These are phyloP conservation scores for Sergeia podlipaevii DNA, from an alignment of 208 protist genomes.

Conservation along the genomic window DNA sequence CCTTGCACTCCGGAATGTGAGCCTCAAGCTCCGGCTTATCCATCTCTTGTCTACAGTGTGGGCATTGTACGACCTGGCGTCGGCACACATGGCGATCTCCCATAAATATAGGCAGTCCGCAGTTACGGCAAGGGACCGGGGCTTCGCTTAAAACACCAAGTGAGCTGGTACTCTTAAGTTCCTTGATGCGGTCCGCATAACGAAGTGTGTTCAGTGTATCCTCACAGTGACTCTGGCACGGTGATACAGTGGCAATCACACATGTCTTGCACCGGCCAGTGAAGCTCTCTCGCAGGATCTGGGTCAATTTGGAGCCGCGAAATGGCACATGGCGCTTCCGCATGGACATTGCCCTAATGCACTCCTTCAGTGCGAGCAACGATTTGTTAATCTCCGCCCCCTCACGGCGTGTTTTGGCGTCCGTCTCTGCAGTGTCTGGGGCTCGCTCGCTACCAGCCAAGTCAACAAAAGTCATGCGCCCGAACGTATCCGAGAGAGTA, in stretches of 20 bases:
- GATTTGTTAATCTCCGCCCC: constrained; percentile 98
- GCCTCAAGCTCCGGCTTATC: constrained; percentile 63
- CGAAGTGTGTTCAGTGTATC: constrained; percentile 97
- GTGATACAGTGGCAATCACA: constrained; percentile 93
- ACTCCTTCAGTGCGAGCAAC: constrained; percentile 97
- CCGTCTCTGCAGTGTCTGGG: constrained; percentile 87
- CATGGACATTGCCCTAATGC: constrained; percentile 94
- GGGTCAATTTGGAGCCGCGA: constrained; percentile 94
- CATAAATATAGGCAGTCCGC: constrained; percentile 62
- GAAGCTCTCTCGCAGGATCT: constrained; percentile 94
- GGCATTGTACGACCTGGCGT: constrained; percentile 50
- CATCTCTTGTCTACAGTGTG: constrained; percentile 61
- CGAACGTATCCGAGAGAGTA: constrained; percentile 19
- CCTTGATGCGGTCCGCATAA: constrained; percentile 95
- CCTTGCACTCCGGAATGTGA: constrained; percentile 67
- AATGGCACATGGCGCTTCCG: constrained; percentile 94
- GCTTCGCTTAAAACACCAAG: constrained; percentile 12
- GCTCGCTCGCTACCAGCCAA: constrained; percentile 97
- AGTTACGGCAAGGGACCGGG: constrained; percentile 60
- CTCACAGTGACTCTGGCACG: constrained; percentile 84
- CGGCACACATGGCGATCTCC: constrained; percentile 70
- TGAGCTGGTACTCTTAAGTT: constrained; percentile 43
- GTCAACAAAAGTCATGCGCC: constrained; percentile 98
- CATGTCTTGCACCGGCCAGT: constrained; percentile 90
- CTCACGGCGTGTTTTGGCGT: constrained; percentile 89